Percentiles rank a stretch among this genome's conserved stretches.
phyloP scores from a whole-genome alignment of 2,329 filamentous ascomycete genomes.

The Trichoderma brevicompactum region DNA sequence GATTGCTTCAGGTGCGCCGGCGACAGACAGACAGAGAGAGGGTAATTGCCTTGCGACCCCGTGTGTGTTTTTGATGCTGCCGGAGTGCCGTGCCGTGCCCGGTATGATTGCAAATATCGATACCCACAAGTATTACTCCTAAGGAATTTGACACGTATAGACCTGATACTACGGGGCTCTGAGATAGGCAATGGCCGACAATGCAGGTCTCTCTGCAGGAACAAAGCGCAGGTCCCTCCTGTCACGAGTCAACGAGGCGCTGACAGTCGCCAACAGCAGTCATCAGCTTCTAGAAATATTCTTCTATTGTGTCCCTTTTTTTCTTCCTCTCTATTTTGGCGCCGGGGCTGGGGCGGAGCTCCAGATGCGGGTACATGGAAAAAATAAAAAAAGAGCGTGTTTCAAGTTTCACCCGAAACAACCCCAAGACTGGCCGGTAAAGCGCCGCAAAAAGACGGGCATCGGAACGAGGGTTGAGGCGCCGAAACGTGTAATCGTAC shows the following conservation, averaged over 20 bases:
- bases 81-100: constrained; percentile 7
- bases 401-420: constrained; percentile 1
- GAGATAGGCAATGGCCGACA: too few species aligned
- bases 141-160: too few species aligned
- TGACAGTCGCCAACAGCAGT: background rate
- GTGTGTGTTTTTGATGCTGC: background rate
- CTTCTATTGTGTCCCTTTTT: background rate
- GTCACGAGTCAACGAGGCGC: constrained; percentile 16
- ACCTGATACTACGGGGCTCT: too few species aligned
- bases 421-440: constrained; percentile 2
- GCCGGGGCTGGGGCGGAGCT: background rate
- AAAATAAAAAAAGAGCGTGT: background rate
- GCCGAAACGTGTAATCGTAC: too few species aligned
- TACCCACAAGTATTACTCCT: too few species aligned
- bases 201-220: background rate
- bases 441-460: background rate
- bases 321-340: background rate
- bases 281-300: constrained; percentile 3
- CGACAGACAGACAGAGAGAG: background rate
- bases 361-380: background rate
- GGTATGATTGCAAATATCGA: background rate
- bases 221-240: background rate
- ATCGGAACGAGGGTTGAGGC: background rate
- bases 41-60: background rate
- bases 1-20: constrained; percentile 21